Base-by-base conservation (phyloP, 768 basidiomycete species). In the Trametes cingulata region DNA sequence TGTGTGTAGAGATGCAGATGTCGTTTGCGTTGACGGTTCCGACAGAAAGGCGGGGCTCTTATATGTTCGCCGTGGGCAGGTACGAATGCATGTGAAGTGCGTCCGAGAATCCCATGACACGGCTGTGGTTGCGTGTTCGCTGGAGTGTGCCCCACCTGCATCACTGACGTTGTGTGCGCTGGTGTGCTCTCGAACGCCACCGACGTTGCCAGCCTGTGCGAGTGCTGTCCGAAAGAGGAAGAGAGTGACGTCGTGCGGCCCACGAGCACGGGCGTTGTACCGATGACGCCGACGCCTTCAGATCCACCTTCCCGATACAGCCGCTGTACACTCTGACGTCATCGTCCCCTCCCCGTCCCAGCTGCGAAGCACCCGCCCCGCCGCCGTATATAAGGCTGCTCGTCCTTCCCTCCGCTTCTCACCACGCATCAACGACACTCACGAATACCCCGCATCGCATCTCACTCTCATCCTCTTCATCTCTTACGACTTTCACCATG, bases 211-310 rank as follows among this genome's bases (percentile, higher is more conserved):
- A 46, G 20, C 45, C 22, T 13, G 13, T 10, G 24, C 13, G 3
- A 5, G 24, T 12, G 6, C 4, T 14, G 5, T 14, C 39, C 14
- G 39, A 40, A 40, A 24, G 9, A 46, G 22, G 13, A 46, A 25
- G 45, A 20, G 3, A 25, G 9, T 13, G 45, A 46, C 7, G 20
- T 20, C 6, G 22, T 24, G 10, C 22, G 13, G 4, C 13, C 14
- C 9, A 8, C 19, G 4, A 46, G 6, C 20, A 6, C 20, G 9
- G 45, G 22, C 29, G 29, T 33, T 10, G 29, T 33, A 33, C 27
- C 47, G 29, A 57, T 50, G 56, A 57, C 56, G 47, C 56, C 56
- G 22, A 29, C 39, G 48, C 47, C 56, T 46, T 46, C 37, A 55
- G 53, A 55, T 46, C 53, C 24, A 20, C 36, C 42, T 49, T 10